A percentile compares a stretch with the other conserved stretches of the same genome.
Evolutionary conservation across 2,329 filamentous ascomycete species (phyloP).

Genomic region (Fusarium chlamydosporum): DNA sequence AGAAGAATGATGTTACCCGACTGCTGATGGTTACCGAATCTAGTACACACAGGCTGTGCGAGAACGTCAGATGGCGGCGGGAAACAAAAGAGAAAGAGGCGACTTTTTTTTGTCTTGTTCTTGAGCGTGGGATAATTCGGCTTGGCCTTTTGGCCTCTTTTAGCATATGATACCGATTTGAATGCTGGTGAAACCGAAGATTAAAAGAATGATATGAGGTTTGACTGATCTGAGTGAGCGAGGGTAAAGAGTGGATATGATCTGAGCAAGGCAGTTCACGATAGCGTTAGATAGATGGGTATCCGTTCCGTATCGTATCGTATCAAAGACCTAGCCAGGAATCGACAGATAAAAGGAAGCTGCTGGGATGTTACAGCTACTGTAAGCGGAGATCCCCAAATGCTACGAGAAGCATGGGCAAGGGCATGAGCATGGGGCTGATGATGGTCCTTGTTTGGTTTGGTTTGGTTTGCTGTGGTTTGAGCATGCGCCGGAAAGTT

Average conservation of each 20-base stretch:
- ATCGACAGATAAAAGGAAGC: constrained; percentile 35
- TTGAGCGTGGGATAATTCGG: constrained; percentile 16
- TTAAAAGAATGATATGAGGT: constrained; percentile 29
- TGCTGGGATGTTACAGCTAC: constrained; percentile 20
- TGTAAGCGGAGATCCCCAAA: constrained; percentile 39
- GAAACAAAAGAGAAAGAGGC: constrained; percentile 21
- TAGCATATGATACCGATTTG: constrained; percentile 23
- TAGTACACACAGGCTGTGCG: constrained; percentile 34
- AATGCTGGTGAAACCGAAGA: not conserved
- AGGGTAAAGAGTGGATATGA: constrained; percentile 30
- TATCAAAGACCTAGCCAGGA: constrained; percentile 15
- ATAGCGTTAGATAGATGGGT: constrained; percentile 21
- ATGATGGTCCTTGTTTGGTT: constrained; percentile 12
- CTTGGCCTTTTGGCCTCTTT: not conserved
- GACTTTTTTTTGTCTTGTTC: constrained; percentile 2
- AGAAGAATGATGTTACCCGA: constrained; percentile 34
- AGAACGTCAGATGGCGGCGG: constrained; percentile 31
- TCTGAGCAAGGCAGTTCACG: constrained; percentile 35
- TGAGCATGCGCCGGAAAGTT: constrained; percentile 38
- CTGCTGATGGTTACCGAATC: constrained; percentile 44
- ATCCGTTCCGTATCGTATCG: constrained; percentile 28
- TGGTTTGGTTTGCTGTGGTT: constrained; percentile 24
- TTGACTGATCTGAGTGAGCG: constrained; percentile 22
- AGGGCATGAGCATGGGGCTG: not conserved
- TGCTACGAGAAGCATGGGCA: constrained; percentile 30